These are phyloP conservation scores for Microstegium vimineum DNA, from an alignment of 176 grass and related monocot species.

Conservation along the genomic window DNA sequence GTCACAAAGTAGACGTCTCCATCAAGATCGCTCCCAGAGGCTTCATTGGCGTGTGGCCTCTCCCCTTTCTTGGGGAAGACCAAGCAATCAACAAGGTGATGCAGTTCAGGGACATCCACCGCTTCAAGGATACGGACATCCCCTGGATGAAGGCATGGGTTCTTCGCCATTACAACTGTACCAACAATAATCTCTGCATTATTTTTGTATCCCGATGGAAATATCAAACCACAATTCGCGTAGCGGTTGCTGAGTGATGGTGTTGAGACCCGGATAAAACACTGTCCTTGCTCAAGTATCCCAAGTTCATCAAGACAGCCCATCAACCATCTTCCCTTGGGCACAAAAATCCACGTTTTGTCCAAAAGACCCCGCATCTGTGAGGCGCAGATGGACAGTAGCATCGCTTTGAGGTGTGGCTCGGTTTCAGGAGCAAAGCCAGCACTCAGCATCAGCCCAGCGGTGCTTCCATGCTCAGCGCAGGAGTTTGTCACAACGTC, in stretches of 20 bases:
- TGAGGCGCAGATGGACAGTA: slow-evolving; percentile 59
- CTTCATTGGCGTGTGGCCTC: slow-evolving; percentile 82
- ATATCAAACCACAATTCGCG: slow-evolving; percentile 40
- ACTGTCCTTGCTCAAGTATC: slow-evolving; percentile 75
- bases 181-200: slow-evolving; percentile 53
- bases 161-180: slow-evolving; percentile 78
- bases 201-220: slow-evolving; percentile 38
- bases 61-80: slow-evolving; percentile 79
- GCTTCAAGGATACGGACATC: slow-evolving; percentile 86
- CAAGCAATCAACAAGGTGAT: slow-evolving; percentile 86
- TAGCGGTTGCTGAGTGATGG: slow-evolving; percentile 50
- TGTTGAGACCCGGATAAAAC: slow-evolving; percentile 67
- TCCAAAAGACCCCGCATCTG: slow-evolving; percentile 64
- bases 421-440: slow-evolving; percentile 66
- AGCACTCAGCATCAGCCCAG: slow-evolving; percentile 69
- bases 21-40: slow-evolving; percentile 93
- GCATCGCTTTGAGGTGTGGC: slow-evolving; percentile 76
- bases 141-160: slow-evolving; percentile 89
- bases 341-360: slow-evolving; percentile 80
- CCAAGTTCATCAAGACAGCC: slow-evolving; percentile 86
- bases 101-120: slow-evolving; percentile 58
- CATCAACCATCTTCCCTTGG: slow-evolving; percentile 82
- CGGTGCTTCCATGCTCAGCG: slow-evolving; percentile 53
- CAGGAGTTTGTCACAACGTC: slow-evolving; percentile 63
- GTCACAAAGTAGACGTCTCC: slow-evolving; percentile 85